A percentile compares a stretch with the other conserved stretches of the same genome.
Evolutionary conservation across 345 rosid genomes (phyloP).

Genomic region (Acer yangbiense): DNA sequence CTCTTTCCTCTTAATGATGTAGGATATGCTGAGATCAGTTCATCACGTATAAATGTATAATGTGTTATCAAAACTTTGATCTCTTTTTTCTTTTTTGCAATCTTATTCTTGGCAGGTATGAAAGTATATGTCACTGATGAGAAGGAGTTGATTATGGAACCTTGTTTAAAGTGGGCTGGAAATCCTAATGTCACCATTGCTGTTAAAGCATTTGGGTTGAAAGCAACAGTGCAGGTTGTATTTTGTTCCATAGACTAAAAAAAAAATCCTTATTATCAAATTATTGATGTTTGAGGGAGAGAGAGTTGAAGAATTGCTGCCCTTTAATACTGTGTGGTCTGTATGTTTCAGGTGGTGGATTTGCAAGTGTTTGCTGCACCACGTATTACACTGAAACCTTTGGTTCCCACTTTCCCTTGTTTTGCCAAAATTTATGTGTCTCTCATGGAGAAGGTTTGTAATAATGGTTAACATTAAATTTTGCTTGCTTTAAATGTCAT

Average conservation of each 20-base stretch:
- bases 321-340: constrained; percentile 22
- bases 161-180: constrained; percentile 89
- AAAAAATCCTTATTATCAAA: not conserved
- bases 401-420: constrained; percentile 95
- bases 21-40: not conserved
- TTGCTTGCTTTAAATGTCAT: not conserved
- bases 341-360: constrained; percentile 69
- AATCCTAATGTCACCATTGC: constrained; percentile 80
- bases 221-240: constrained; percentile 88
- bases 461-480: not conserved
- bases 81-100: not conserved
- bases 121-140: constrained; percentile 93
- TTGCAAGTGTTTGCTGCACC: constrained; percentile 90
- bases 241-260: constrained; percentile 6
- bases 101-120: constrained; percentile 61
- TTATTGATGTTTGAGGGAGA: not conserved
- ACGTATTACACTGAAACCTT: constrained; percentile 91
- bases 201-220: constrained; percentile 88
- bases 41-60: not conserved
- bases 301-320: not conserved
- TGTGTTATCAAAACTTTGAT: not conserved
- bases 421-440: constrained; percentile 87
- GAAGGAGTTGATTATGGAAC: constrained; percentile 97
- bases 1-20: not conserved
- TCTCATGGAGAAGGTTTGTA: constrained; percentile 90